A percentile compares a stretch with the other conserved stretches of the same genome.
These are phyloP conservation scores for Calonectria pteridis DNA, from an alignment of 2,329 filamentous ascomycete species.

Conservation along the genomic window DNA sequence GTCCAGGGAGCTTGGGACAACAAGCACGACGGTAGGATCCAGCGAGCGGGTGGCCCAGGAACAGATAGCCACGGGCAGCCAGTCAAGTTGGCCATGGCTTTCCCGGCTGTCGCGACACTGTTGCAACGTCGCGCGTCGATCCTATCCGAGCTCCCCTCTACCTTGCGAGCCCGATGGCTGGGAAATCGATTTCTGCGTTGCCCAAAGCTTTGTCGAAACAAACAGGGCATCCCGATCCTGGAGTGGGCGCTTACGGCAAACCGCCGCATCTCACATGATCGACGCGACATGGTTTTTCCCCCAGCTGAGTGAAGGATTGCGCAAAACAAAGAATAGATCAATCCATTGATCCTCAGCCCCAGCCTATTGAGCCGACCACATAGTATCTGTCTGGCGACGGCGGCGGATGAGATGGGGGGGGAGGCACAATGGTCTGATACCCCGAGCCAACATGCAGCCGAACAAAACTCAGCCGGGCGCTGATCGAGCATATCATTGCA, in stretches of 20 bases:
- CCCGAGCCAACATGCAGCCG: constrained; percentile 22
- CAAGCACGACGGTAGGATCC: constrained; percentile 15
- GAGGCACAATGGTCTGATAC: constrained; percentile 19
- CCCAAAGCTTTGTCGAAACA: constrained; percentile 30
- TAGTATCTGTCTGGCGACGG: background rate
- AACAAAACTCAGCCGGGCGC: constrained; percentile 25
- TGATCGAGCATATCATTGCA: constrained; percentile 25
- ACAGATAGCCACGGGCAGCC: constrained; percentile 21
- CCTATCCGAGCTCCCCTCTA: constrained; percentile 37
- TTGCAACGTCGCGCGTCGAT: constrained; percentile 38
- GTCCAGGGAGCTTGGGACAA: constrained; percentile 21
- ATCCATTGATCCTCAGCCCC: constrained; percentile 10
- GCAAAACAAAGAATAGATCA: constrained; percentile 8
- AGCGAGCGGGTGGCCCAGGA: constrained; percentile 25
- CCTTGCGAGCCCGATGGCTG: constrained; percentile 22
- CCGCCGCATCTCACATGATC: constrained; percentile 28
- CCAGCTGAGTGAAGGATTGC: constrained; percentile 13
- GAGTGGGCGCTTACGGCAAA: constrained; percentile 16
- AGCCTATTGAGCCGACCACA: background rate
- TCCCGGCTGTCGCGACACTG: constrained; percentile 25
- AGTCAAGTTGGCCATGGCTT: constrained; percentile 39
- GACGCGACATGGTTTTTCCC: constrained; percentile 22
- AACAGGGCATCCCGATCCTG: constrained; percentile 23
- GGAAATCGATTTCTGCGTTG: constrained; percentile 19
- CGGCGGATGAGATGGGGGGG: background rate